phyloP scores from a whole-genome alignment of 305 asterid genomes.

The Nicotiana rustica region DNA sequence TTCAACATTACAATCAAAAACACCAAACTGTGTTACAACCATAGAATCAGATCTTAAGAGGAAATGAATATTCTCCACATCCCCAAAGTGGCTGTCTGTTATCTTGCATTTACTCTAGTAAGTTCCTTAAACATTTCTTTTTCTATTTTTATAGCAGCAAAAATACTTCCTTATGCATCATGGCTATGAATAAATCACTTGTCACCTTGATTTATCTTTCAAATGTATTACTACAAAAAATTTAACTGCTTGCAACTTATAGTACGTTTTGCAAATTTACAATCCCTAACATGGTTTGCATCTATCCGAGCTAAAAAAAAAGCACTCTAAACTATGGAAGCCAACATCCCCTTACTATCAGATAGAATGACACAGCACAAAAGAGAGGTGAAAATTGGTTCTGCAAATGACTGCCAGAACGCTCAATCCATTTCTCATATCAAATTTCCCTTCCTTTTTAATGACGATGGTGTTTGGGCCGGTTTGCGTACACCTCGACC shows the following conservation, averaged over 20 bases:
- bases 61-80: not conserved
- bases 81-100: not conserved
- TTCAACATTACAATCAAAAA: not conserved
- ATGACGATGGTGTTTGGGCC: no score
- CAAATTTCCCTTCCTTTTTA: not conserved
- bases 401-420: not conserved
- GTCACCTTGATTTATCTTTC: not conserved
- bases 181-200: not conserved
- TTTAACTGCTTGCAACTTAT: not conserved
- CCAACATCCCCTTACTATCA: constrained; percentile 20
- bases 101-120: not conserved
- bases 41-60: not conserved
- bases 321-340: not conserved
- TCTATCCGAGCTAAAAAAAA: not conserved
- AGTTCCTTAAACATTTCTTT: constrained; percentile 10
- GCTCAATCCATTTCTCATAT: not conserved
- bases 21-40: not conserved
- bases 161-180: not conserved
- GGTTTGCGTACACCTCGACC: no score
- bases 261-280: not conserved
- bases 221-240: not conserved
- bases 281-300: not conserved
- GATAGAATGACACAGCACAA: not conserved
- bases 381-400: not conserved
- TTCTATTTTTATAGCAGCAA: not conserved